Evolutionary conservation across 1,139 yeast genomes (phyloP), one percentile per base, ranked within the genome.

Genomic region (Torulaspora pretoriensis): DNA sequence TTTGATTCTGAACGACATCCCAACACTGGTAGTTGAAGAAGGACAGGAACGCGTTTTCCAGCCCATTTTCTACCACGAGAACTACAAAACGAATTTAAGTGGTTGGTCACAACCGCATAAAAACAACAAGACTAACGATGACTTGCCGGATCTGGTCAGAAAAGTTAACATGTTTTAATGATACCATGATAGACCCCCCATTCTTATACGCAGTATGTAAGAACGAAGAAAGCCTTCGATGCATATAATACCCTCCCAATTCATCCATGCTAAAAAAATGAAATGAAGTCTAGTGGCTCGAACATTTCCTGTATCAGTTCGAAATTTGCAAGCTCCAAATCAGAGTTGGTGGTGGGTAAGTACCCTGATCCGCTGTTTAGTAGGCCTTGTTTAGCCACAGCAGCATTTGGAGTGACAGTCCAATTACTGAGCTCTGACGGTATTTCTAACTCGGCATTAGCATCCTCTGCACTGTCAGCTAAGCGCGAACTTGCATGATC

Each of bases 1-100:
- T 40, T 50, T 70, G 43, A 71, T 69, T 48, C 42, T 70, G 32
- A 69, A 69, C 46, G 73, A 70, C 42, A 65, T 70, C 8, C 67
- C 73, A 3, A 64, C 70, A 4, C 51, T 67, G 9, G 57, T 68
- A 4, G 51, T 63, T 16, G 61, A 59, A 19, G 60, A 58, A 24
- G 47, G 59, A 32, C 48, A 47, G 13, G 63, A 61, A 41, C 53
- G 63, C 30, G 50, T 57, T 29, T 58, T 55, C 50, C 66, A 55
- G 43, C 70, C 71, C 6, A 56, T 67, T 5, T 68, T 67, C 44
- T 66, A 63, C 40, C 63, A 59, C 40, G 47, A 52, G 3, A 63
- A 59, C 7, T 67, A 53, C 42, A 42, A 44, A 22, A 58, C 68
- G 2, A 67, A 67, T 47, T 54, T 66, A 39, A 43, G 49, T 25